Conservation (phyloP, 495 filamentous ascomycete species). For the Filosporella fistucella region DNA sequence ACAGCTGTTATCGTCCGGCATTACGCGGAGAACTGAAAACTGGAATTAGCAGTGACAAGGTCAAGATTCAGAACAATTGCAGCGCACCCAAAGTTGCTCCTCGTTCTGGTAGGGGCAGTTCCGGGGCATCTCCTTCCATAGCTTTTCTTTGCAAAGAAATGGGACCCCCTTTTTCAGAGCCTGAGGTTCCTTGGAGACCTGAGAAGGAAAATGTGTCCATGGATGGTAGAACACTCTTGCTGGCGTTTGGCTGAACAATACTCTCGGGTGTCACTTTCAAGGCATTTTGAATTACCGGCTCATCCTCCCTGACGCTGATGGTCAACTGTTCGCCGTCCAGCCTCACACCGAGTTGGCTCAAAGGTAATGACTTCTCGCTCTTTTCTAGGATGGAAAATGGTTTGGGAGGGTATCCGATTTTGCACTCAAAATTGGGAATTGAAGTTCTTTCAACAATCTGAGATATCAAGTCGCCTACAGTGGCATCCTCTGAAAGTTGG, state of each 20-base stretch:
- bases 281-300: background rate
- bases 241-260: too few species aligned
- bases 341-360: slow-evolving; percentile 57
- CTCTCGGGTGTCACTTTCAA: too few species aligned
- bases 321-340: slow-evolving; percentile 65
- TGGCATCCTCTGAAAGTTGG: slow-evolving; percentile 60
- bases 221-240: background rate
- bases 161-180: slow-evolving; percentile 13
- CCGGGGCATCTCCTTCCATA: slow-evolving; percentile 56
- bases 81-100: slow-evolving; percentile 47
- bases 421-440: slow-evolving; percentile 60
- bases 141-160: slow-evolving; percentile 20
- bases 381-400: slow-evolving; percentile 56
- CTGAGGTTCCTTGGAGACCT: too few species aligned
- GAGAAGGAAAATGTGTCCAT: background rate
- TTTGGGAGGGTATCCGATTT: slow-evolving; percentile 82
- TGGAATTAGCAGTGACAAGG: slow-evolving; percentile 6
- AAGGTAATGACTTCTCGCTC: slow-evolving; percentile 29
- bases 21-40: slow-evolving; percentile 70
- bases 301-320: slow-evolving; percentile 15
- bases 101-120: slow-evolving; percentile 58
- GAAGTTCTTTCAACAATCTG: slow-evolving; percentile 53
- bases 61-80: background rate
- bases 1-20: slow-evolving; percentile 97
- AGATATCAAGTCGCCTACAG: slow-evolving; percentile 54